Evolutionary conservation across 179 eudicot genomes (phyloP), one percentile per base, ranked within the genome.

Genomic region (Carnegiea gigantea): DNA sequence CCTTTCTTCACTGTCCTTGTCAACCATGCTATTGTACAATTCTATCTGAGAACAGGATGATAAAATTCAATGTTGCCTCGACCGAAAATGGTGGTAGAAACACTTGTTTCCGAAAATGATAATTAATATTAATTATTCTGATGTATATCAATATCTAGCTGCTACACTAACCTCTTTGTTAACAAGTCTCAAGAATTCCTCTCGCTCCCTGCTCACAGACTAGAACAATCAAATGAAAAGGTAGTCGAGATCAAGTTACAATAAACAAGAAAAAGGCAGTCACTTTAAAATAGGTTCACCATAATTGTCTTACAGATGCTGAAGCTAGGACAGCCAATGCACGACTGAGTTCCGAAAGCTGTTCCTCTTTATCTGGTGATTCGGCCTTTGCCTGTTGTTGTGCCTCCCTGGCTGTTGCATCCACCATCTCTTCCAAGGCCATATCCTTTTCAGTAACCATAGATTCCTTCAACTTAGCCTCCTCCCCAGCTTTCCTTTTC

Each of bases 121-220:
- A 26, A 73, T 64, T 57, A 20, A 33, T 33, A 33, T 28, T 28
- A 28, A 28, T 28, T 28, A 28, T 9, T 28, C 36, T 71, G 43
- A 40, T 40, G 60, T 72, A 75, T 53, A 18, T 73, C 30, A 2
- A 73, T 73, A 21, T 38, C 13, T 38, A 18, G 6, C 24, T 15
- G 43, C 75, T 70, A 48, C 17, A 78, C 88, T 48, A 86, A 93
- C 97, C 98, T 93, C 98, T 79, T 89, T 92, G 67, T 92, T 91
- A 43, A 93, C 97, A 78, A 93, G 93, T 83, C 93, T 92, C 86
- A 93, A 77, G 80, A 93, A 93, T 79, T 93, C 97, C 82, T 92
- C 95, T 36, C 98, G 97, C 86, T 93, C 98, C 89, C 87, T 89
- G 91, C 89, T 93, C 79, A 93, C 98, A 9, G 98, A 93, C 98